Evolutionary conservation across 306 rosid genomes (phyloP).

Genomic region (Myrica gale): DNA sequence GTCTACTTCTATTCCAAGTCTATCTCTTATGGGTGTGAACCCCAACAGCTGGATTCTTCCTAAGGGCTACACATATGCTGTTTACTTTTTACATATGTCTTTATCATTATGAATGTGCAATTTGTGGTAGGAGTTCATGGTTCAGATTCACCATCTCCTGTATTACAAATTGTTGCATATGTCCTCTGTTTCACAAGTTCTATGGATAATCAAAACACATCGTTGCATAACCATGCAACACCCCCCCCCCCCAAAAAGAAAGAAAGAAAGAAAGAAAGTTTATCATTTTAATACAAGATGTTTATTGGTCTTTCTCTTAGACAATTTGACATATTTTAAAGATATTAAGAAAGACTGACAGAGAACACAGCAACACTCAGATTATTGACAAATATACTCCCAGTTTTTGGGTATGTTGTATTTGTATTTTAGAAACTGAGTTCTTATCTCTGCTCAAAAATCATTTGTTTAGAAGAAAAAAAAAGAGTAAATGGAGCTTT

Average conservation of each 20-base stretch:
- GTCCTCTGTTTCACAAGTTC: background rate
- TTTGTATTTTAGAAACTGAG: background rate
- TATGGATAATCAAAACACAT: background rate
- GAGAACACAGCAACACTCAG: background rate
- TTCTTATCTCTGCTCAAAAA: background rate
- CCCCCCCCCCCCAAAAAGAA: too few species aligned
- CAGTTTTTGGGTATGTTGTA: background rate
- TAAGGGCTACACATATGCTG: background rate
- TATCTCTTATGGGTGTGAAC: too few species aligned
- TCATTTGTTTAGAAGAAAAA: background rate
- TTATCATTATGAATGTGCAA: background rate
- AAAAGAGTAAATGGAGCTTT: background rate
- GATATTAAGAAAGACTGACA: too few species aligned
- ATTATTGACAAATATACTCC: background rate
- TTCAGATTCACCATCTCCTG: background rate
- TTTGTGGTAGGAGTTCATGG: background rate
- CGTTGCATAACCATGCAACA: too few species aligned
- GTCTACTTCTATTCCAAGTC: too few species aligned
- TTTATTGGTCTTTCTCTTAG: too few species aligned
- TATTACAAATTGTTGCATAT: background rate
- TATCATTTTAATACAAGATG: too few species aligned
- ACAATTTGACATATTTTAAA: background rate
- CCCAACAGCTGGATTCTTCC: background rate
- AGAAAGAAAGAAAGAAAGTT: too few species aligned
- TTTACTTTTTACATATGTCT: background rate